A percentile compares a stretch with the other conserved stretches of the same genome.
phyloP scores from a whole-genome alignment of 768 basidiomycete species.

The Tricholoma matsutake region DNA sequence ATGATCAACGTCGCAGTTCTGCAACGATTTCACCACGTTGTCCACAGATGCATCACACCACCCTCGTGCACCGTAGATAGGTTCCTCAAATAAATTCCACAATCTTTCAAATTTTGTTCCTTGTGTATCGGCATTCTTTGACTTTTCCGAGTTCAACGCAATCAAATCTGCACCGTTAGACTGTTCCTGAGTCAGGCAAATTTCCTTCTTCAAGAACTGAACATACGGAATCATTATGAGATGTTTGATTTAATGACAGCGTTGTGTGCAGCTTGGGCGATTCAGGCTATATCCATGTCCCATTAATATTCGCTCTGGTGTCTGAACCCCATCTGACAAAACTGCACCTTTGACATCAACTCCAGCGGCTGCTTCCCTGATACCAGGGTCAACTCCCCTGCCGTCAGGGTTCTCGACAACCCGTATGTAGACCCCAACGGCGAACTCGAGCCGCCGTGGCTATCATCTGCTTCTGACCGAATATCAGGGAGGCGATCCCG shows the following conservation, averaged over 20 bases:
- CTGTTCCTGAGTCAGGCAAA: conserved; percentile 15
- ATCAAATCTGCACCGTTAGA: conserved; percentile 56
- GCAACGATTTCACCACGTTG: conserved; percentile 50
- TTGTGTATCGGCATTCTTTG: conserved; percentile 19
- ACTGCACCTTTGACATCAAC: conserved; percentile 20
- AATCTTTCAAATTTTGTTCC: conserved; percentile 46
- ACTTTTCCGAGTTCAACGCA: conserved; percentile 52
- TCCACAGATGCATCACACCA: conserved; percentile 66
- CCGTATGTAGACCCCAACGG: conserved; percentile 23
- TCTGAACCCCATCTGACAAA: neutral
- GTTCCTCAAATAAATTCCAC: conserved; percentile 53
- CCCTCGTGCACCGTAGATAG: conserved; percentile 45
- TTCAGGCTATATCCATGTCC: neutral
- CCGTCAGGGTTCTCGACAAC: conserved; percentile 29
- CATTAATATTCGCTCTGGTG: neutral
- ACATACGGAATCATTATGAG: neutral
- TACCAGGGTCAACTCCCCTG: conserved; percentile 46
- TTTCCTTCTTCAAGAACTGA: too few species aligned
- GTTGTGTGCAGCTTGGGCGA: neutral
- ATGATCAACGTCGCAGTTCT: conserved; percentile 37
- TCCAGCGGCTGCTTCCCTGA: conserved; percentile 31
- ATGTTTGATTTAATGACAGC: neutral
- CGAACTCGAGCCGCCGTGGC: conserved; percentile 16
- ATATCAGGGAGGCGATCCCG: conserved; percentile 29
- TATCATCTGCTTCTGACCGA: conserved; percentile 32